Evolutionary conservation across 805 yeast genomes (phyloP).

Genomic region (Yamadazyma scolyti): DNA sequence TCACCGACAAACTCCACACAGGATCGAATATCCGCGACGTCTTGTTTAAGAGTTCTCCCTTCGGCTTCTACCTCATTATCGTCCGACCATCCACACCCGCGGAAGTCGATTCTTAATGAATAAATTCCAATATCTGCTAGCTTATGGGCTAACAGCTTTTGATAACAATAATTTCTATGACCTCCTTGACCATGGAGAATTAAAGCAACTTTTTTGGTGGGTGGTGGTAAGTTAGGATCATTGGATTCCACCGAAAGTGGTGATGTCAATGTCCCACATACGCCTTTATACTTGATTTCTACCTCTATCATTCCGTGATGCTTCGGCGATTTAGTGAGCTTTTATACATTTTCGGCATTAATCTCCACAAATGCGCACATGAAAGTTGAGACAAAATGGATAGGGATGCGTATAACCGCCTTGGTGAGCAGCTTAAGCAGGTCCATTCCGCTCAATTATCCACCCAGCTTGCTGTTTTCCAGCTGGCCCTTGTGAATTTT

Average conservation of each 20-base stretch:
- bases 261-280: too few species aligned
- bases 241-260: too few species aligned
- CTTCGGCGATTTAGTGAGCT: too few species aligned
- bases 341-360: too few species aligned
- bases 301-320: too few species aligned
- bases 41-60: constrained; percentile 63
- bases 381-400: too few species aligned
- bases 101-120: constrained; percentile 76
- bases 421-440: constrained; percentile 49
- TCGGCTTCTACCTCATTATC: constrained; percentile 30
- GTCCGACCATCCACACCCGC: constrained; percentile 80
- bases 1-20: constrained; percentile 27
- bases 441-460: constrained; percentile 58
- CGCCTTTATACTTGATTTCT: neutral
- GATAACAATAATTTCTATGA: constrained; percentile 77
- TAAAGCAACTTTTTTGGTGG: constrained; percentile 52
- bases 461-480: constrained; percentile 74
- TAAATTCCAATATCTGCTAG: constrained; percentile 62
- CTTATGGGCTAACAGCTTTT: constrained; percentile 54
- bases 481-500: constrained; percentile 69
- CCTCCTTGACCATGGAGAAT: constrained; percentile 85
- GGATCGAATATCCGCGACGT: constrained; percentile 61
- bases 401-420: constrained; percentile 38
- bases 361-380: too few species aligned
- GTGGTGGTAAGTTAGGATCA: too few species aligned